These are phyloP conservation scores for Zarea fungicola DNA, from an alignment of 2,329 filamentous ascomycete species.

Conservation along the genomic window DNA sequence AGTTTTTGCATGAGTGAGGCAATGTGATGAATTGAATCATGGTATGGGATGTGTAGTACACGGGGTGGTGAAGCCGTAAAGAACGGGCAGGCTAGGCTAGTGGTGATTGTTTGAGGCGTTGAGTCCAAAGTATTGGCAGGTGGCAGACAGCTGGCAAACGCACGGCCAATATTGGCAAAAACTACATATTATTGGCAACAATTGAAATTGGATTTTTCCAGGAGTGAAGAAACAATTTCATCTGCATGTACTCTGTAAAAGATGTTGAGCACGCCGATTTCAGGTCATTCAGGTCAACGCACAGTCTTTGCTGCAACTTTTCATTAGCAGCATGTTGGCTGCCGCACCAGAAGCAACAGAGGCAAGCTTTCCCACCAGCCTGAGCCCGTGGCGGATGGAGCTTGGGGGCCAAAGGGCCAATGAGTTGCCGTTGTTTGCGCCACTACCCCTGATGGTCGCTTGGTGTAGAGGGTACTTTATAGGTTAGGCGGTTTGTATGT, in stretches of 20 bases:
- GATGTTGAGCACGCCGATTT: neutral
- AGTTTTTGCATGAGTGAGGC: neutral
- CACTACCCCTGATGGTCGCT: neutral
- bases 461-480: neutral
- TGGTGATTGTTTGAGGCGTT: neutral
- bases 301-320: neutral
- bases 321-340: conserved; percentile 4
- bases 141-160: conserved; percentile 4
- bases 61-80: neutral
- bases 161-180: conserved; percentile 2
- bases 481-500: too few relatives aligned
- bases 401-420: neutral
- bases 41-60: neutral
- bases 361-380: neutral
- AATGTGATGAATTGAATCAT: neutral
- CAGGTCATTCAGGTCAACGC: neutral
- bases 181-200: neutral
- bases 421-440: neutral
- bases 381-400: neutral
- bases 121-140: neutral
- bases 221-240: neutral
- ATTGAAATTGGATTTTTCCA: neutral
- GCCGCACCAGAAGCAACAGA: neutral
- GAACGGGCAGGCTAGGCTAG: neutral
- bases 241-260: neutral